A percentile compares a stretch with the other conserved stretches of the same genome.
Conservation (phyloP, 257 asterid species). For the Buddleja alternifolia region DNA sequence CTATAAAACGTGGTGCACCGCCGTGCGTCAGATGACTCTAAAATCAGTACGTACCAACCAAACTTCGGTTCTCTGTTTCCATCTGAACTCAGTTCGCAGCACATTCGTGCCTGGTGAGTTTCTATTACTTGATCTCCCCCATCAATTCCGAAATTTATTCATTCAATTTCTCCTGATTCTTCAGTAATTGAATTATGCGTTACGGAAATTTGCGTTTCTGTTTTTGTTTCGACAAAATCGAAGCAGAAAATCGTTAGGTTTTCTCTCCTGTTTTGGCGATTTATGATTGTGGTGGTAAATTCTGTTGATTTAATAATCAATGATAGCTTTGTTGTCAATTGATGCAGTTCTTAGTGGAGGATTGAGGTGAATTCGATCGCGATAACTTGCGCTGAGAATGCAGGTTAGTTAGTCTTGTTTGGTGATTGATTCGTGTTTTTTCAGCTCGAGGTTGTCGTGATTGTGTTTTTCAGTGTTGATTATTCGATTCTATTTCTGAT, state of each 20-base stretch:
- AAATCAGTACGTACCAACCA: neutral
- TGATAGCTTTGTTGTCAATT: neutral
- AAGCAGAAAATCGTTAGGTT: neutral
- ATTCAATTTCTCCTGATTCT: neutral
- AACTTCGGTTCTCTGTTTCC: neutral
- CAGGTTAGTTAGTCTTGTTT: slow-evolving; percentile 33
- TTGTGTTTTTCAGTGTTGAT: neutral
- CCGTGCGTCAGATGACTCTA: slow-evolving; percentile 14
- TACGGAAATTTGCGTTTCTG: neutral
- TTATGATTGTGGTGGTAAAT: neutral
- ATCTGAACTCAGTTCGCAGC: slow-evolving; percentile 20
- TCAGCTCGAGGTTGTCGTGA: neutral
- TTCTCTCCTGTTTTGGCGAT: no score
- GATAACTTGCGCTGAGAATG: slow-evolving; percentile 26
- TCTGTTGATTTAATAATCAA: neutral
- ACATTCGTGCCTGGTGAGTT: slow-evolving; percentile 18
- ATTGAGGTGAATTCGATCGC: slow-evolving; percentile 22
- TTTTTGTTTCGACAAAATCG: no score
- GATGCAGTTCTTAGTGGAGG: slow-evolving; percentile 31
- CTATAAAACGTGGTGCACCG: slow-evolving; percentile 16
- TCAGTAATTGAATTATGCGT: neutral
- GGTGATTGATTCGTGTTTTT: neutral
- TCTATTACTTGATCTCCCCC: slow-evolving; percentile 3
- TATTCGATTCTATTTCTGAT: neutral
- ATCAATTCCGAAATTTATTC: neutral